Conservation (phyloP, 495 filamentous ascomycete genomes). For the Penicillium mononematosum region DNA sequence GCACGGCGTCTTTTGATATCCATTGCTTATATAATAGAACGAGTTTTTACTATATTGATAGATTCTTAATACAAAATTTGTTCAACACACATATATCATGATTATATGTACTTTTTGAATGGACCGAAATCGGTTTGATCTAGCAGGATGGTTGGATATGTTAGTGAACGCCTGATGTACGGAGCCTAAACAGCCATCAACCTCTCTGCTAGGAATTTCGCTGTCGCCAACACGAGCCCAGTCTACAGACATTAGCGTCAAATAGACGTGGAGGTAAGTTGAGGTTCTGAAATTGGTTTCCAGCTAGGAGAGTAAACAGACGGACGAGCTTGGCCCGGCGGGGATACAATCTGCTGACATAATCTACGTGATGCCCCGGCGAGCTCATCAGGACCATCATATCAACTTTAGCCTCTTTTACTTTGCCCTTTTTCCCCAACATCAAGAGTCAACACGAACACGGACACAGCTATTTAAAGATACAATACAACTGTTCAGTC, state of each 20-base stretch:
- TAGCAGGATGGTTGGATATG: neutral
- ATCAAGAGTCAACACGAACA: neutral
- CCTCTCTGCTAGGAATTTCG: neutral
- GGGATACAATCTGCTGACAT: slow-evolving; percentile 1
- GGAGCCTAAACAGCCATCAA: neutral
- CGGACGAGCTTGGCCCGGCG: no score
- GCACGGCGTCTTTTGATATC: slow-evolving; percentile 5
- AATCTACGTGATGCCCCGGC: neutral
- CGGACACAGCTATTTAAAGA: neutral
- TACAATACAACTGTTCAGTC: neutral
- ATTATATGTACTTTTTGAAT: neutral
- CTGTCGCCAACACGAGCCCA: neutral
- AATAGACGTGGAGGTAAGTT: neutral
- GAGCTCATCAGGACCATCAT: neutral
- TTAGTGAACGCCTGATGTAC: neutral
- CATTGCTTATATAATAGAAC: slow-evolving; percentile 18
- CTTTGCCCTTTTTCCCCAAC: neutral
- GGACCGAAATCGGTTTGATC: neutral
- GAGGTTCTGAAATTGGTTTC: neutral
- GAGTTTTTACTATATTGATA: slow-evolving; percentile 2
- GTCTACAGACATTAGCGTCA: neutral
- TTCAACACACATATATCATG: neutral
- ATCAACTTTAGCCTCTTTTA: neutral
- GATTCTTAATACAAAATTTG: neutral
- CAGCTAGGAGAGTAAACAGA: neutral